Percentiles rank a stretch among this genome's conserved stretches.
phyloP scores from a whole-genome alignment of 495 filamentous ascomycete genomes.

The Parmelia sp. region DNA sequence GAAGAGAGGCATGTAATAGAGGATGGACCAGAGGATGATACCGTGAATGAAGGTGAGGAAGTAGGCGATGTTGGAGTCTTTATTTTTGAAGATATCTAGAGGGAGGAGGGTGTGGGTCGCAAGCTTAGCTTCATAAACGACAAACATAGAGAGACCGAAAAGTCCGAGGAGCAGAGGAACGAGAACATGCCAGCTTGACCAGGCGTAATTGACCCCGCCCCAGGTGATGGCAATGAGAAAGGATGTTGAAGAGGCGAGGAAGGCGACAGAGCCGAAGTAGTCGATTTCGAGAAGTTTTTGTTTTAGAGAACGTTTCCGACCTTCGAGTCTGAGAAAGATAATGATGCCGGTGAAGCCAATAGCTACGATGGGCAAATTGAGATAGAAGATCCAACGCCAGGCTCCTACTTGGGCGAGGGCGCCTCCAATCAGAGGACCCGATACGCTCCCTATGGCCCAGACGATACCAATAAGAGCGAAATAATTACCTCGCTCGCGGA shows the following conservation, averaged over 20 bases:
- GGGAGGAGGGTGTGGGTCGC: slow-evolving; percentile 40
- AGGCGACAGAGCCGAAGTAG: slow-evolving; percentile 45
- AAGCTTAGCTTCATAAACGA: slow-evolving; percentile 41
- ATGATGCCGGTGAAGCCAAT: slow-evolving; percentile 15
- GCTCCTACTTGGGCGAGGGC: slow-evolving; percentile 7
- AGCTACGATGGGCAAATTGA: slow-evolving; percentile 27
- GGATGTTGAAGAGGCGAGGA: slow-evolving; percentile 39
- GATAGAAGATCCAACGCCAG: slow-evolving; percentile 22
- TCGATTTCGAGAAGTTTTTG: slow-evolving; percentile 40
- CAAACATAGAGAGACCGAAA: slow-evolving; percentile 39
- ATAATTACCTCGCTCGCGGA: slow-evolving; percentile 31
- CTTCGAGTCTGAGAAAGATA: slow-evolving; percentile 21
- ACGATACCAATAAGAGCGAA: slow-evolving; percentile 35
- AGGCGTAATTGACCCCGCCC: slow-evolving; percentile 46
- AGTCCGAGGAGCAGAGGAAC: slow-evolving; percentile 51
- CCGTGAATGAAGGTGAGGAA: slow-evolving; percentile 47
- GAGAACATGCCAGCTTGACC: slow-evolving; percentile 45
- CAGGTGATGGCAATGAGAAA: slow-evolving; percentile 46
- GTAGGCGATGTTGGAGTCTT: slow-evolving; percentile 36
- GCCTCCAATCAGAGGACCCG: slow-evolving; percentile 17
- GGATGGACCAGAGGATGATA: slow-evolving; percentile 40
- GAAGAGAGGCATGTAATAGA: slow-evolving; percentile 61
- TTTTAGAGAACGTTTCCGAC: slow-evolving; percentile 20
- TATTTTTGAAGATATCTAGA: slow-evolving; percentile 38
- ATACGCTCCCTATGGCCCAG: slow-evolving; percentile 23